A percentile compares a stretch with the other conserved stretches of the same genome.
These are phyloP conservation scores for Kluyveromyces aestuarii DNA, from an alignment of 805 yeast species.

Conservation along the genomic window DNA sequence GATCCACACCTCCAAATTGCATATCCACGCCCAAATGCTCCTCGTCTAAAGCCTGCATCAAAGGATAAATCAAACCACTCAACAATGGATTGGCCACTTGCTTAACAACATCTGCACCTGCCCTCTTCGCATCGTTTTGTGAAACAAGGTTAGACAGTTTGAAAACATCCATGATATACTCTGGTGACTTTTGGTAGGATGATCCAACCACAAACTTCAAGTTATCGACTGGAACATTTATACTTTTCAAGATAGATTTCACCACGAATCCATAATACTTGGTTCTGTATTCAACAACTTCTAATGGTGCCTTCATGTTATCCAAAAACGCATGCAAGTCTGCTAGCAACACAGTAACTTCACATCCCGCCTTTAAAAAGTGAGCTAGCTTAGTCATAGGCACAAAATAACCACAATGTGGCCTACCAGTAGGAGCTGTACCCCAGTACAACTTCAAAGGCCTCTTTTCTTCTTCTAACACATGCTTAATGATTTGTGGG, in stretches of 20 bases:
- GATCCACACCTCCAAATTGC: slow-evolving; percentile 99
- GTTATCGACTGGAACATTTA: slow-evolving; percentile 87
- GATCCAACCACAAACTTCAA: slow-evolving; percentile 81
- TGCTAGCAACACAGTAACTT: slow-evolving; percentile 83
- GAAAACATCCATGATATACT: slow-evolving; percentile 86
- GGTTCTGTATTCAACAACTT: slow-evolving; percentile 82
- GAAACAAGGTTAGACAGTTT: slow-evolving; percentile 75
- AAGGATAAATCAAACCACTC: slow-evolving; percentile 90
- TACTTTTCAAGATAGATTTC: slow-evolving; percentile 75
- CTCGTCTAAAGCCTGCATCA: slow-evolving; percentile 98
- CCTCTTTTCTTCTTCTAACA: slow-evolving; percentile 71
- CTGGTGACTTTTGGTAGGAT: slow-evolving; percentile 70
- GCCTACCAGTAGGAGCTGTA: slow-evolving; percentile 97
- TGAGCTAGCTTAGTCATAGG: slow-evolving; percentile 96
- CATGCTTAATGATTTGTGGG: slow-evolving; percentile 75
- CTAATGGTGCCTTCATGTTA: slow-evolving; percentile 97
- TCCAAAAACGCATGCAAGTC: slow-evolving; percentile 95
- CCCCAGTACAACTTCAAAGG: slow-evolving; percentile 95
- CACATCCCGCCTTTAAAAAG: slow-evolving; percentile 92
- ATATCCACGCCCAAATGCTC: slow-evolving; percentile 80
- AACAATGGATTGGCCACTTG: slow-evolving; percentile 92
- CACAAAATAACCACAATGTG: slow-evolving; percentile 97
- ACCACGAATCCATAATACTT: slow-evolving; percentile 77
- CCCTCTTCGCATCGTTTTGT: slow-evolving; percentile 95
- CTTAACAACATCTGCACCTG: slow-evolving; percentile 99